Evolutionary conservation across 176 grass and related monocot species (phyloP), one percentile per base, ranked within the genome.

Genomic region (Hordeum vulgare): DNA sequence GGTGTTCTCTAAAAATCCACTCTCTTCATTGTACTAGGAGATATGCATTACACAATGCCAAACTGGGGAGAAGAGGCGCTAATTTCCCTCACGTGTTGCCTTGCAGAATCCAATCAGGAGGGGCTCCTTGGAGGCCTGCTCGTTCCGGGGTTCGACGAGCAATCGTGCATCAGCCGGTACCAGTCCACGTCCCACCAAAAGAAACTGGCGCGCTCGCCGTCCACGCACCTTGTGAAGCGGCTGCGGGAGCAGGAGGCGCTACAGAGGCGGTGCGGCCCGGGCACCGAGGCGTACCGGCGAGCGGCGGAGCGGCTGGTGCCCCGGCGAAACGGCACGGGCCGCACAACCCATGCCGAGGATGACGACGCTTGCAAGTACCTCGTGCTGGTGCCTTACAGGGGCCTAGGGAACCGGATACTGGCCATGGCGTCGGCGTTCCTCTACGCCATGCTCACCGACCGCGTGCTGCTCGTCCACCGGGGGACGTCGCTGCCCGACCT

Each of bases 201-300:
- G 76, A 76, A 60, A 81, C 34, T 82, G 81, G 2, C 81, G 60
- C 56, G 83, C 35, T 72, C 31, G 3, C 92, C 89, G 53, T 88
- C 90, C 0, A n/a, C 72, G 11, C 85, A 91, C 41, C 92, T 97
- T 49, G 7, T 91, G 72, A 40, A 57, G 25, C 84, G 76, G 83
- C 86, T 97, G 26, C 67, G 95, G 34, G 57, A 87, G 77, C 91
- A 97, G 14, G 95, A 97, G 86, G 86, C 80, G 10, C 91, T 88
- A 49, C 95, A 98, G 7, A 83, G 86, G 9, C 84, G 79, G 62
- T 98, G 95, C 72, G 90, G 88, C 37, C 92, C 95, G 3, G 70
- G 76, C 41, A 94, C 86, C 17, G 25, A 61, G 4, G 33, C 82
- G 1, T 98, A 93, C 86, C 35, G 75, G 15, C 37, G 68, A 1